Percentiles rank a stretch among this genome's conserved stretches.
These are phyloP conservation scores for Populus simonii DNA, from an alignment of 345 rosid species.

Conservation along the genomic window DNA sequence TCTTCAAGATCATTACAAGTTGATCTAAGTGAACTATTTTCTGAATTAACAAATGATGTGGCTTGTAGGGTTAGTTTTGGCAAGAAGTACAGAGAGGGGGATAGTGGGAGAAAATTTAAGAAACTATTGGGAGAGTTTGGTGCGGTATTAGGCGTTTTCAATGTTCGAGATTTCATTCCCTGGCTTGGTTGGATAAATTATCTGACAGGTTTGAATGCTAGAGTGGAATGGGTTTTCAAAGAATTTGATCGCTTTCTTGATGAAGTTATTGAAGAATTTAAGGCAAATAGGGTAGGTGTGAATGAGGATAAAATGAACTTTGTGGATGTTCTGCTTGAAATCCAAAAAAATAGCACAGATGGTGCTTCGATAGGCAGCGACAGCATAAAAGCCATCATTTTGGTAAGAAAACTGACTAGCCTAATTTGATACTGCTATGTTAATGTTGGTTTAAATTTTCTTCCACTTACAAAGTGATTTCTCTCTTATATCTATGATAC, in stretches of 20 bases:
- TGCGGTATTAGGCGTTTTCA: constrained; percentile 33
- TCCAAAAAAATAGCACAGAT: constrained; percentile 15
- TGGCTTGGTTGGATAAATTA: constrained; percentile 47
- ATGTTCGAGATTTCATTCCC: constrained; percentile 50
- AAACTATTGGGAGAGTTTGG: constrained; percentile 20
- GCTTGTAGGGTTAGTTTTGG: constrained; percentile 49
- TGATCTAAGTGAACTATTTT: constrained; percentile 37
- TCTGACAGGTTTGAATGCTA: constrained; percentile 27
- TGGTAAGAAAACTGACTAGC: constrained; percentile 14
- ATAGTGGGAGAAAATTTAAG: constrained; percentile 29
- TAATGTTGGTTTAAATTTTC: too few relatives aligned
- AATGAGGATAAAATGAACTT: constrained; percentile 14
- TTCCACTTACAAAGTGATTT: too few relatives aligned
- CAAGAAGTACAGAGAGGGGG: constrained; percentile 41
- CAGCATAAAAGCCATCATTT: constrained; percentile 34
- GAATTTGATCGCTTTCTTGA: constrained; percentile 29
- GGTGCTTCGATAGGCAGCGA: constrained; percentile 8
- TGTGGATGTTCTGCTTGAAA: constrained; percentile 29
- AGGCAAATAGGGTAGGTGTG: background rate
- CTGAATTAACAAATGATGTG: constrained; percentile 35
- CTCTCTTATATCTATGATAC: too few relatives aligned
- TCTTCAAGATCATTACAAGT: constrained; percentile 17
- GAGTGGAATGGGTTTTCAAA: constrained; percentile 18
- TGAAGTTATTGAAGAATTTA: constrained; percentile 21
- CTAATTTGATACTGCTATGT: too few relatives aligned